Conservation (phyloP, 257 asterid genomes). For the Solanum dulcamara region DNA sequence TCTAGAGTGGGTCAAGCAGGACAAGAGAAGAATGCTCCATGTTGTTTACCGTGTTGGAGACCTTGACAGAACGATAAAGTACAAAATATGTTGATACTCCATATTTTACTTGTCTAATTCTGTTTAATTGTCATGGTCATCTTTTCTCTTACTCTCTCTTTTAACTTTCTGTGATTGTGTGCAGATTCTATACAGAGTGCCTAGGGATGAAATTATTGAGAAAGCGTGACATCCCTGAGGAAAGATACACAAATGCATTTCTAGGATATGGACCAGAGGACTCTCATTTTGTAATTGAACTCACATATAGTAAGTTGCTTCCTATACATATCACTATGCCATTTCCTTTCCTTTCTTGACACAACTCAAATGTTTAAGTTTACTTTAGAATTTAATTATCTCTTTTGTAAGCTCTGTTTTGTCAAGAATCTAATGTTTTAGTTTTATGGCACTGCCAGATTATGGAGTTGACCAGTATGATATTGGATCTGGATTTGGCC, state of each 20-base stretch:
- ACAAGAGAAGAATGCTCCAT: slow-evolving; percentile 94
- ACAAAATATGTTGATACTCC: slow-evolving; percentile 1
- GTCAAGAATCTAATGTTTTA: slow-evolving; percentile 1
- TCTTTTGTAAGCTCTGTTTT: neutral
- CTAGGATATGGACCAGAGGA: slow-evolving; percentile 99
- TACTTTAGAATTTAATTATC: neutral
- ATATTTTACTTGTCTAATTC: neutral
- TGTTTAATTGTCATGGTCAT: neutral
- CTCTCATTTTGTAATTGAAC: slow-evolving; percentile 93
- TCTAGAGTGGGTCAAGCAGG: slow-evolving; percentile 81
- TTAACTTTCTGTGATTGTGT: neutral
- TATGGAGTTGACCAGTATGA: slow-evolving; percentile 93
- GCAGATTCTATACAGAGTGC: slow-evolving; percentile 95
- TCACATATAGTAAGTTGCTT: slow-evolving; percentile 72
- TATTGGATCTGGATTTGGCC: slow-evolving; percentile 88
- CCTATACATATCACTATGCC: neutral
- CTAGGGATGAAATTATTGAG: slow-evolving; percentile 95
- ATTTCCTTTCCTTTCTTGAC: neutral
- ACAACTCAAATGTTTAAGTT: neutral
- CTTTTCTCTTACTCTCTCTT: neutral
- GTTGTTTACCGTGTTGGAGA: slow-evolving; percentile 99
- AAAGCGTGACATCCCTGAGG: slow-evolving; percentile 89
- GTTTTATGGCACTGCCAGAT: slow-evolving; percentile 38
- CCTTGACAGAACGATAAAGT: slow-evolving; percentile 96
- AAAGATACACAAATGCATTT: slow-evolving; percentile 90